Evolutionary conservation across 208 protist genomes (phyloP).

Genomic region (Tritrichomonas musculus): DNA sequence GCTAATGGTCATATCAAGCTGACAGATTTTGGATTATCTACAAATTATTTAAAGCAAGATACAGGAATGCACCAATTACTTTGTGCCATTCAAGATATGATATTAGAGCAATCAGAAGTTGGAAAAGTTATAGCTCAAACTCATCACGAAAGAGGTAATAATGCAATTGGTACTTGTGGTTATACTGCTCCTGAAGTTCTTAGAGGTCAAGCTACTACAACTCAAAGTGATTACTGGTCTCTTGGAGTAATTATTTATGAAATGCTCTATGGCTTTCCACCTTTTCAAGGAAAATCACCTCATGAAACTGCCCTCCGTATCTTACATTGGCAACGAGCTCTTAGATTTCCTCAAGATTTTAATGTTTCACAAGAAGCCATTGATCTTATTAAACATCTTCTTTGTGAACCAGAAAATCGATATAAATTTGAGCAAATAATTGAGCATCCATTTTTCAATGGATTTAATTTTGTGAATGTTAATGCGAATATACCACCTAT

Average conservation of each 20-base stretch:
- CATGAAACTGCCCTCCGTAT: slow-evolving; percentile 62
- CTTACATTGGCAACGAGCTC: slow-evolving; percentile 52
- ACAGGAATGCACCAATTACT: background rate
- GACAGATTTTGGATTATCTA: slow-evolving; percentile 37
- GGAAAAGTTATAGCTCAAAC: too few species aligned
- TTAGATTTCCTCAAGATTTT: slow-evolving; percentile 29
- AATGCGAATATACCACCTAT: background rate
- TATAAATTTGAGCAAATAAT: slow-evolving; percentile 25
- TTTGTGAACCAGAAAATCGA: background rate
- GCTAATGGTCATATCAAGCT: slow-evolving; percentile 34
- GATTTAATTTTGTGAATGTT: background rate
- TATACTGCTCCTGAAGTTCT: slow-evolving; percentile 7
- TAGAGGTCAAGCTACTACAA: background rate
- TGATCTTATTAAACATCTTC: background rate
- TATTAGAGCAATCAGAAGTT: too few species aligned
- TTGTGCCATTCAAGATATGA: background rate
- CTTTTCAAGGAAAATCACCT: slow-evolving; percentile 57
- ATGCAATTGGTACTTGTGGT: background rate
- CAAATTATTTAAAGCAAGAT: background rate
- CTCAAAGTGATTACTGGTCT: slow-evolving; percentile 59
- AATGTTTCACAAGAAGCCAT: background rate
- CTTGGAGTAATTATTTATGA: slow-evolving; percentile 66
- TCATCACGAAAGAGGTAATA: background rate
- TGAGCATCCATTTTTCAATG: background rate
- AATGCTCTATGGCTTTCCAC: slow-evolving; percentile 61